A percentile compares a stretch with the other conserved stretches of the same genome.
phyloP scores from a whole-genome alignment of 495 filamentous ascomycete genomes.

The Podospora bellae-mahoneyi region DNA sequence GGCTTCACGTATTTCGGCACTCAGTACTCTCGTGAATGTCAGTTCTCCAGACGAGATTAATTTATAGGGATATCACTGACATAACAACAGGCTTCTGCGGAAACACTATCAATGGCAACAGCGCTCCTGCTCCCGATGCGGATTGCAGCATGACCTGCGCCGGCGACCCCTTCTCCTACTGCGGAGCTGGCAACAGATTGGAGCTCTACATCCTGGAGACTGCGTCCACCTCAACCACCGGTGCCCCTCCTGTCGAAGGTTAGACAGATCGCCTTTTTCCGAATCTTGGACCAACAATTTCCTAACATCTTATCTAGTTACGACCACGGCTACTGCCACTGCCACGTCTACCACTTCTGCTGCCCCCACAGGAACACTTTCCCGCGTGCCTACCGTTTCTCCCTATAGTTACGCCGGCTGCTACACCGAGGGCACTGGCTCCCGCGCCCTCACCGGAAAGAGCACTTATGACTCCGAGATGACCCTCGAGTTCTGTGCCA shows the following conservation, averaged over 20 bases:
- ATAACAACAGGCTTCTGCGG: slow-evolving; percentile 36
- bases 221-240: slow-evolving; percentile 1
- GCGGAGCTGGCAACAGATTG: slow-evolving; percentile 44
- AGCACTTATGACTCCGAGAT: slow-evolving; percentile 37
- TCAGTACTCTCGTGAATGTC: slow-evolving; percentile 42
- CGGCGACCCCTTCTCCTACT: slow-evolving; percentile 40
- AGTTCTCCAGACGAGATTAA: slow-evolving; percentile 3
- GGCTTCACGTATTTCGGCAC: slow-evolving; percentile 42
- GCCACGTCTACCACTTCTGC: slow-evolving; percentile 17
- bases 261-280: slow-evolving; percentile 7
- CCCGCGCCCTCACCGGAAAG: slow-evolving; percentile 35
- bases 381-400: slow-evolving; percentile 33
- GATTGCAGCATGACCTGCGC: slow-evolving; percentile 45
- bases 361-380: slow-evolving; percentile 32
- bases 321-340: slow-evolving; percentile 1
- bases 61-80: slow-evolving; percentile 2
- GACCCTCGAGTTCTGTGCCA: slow-evolving; percentile 47
- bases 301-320: not conserved
- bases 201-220: slow-evolving; percentile 35
- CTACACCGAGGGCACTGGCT: slow-evolving; percentile 42
- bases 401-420: slow-evolving; percentile 44
- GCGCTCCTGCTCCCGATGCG: slow-evolving; percentile 21
- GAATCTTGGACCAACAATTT: not conserved
- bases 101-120: slow-evolving; percentile 32
- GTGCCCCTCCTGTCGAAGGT: slow-evolving; percentile 14